phyloP scores from a whole-genome alignment of 2,329 filamentous ascomycete genomes.

The Epichloe elymi region DNA sequence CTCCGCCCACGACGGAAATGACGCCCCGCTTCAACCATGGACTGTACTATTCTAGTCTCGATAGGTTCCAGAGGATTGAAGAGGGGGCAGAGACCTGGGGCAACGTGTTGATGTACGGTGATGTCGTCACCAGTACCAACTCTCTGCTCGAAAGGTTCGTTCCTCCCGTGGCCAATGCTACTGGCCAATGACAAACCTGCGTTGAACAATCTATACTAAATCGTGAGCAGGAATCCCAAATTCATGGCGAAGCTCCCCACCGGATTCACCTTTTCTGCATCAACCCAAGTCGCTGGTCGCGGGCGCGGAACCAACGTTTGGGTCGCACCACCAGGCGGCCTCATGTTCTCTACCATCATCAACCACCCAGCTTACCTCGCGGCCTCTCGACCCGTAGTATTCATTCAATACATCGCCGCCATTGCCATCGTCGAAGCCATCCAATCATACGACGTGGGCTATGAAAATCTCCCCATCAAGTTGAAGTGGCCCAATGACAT shows the following conservation, averaged over 20 bases:
- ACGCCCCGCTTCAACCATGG: constrained; percentile 82
- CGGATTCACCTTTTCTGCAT: constrained; percentile 81
- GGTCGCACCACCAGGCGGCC: constrained; percentile 74
- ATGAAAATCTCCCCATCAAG: constrained; percentile 63
- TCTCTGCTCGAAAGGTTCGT: constrained; percentile 76
- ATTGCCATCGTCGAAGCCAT: constrained; percentile 79
- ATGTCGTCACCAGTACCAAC: constrained; percentile 89
- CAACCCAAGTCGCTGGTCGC: constrained; percentile 74
- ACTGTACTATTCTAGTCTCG: constrained; percentile 60
- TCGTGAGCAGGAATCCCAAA: constrained; percentile 50
- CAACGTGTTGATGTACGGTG: constrained; percentile 67
- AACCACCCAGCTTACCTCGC: constrained; percentile 67
- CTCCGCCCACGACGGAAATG: constrained; percentile 53
- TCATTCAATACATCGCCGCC: constrained; percentile 85
- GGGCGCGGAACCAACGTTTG: constrained; percentile 89
- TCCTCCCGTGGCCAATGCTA: neutral
- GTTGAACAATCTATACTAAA: too few species aligned
- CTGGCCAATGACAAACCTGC: too few species aligned
- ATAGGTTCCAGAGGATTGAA: constrained; percentile 45
- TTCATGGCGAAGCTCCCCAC: constrained; percentile 64
- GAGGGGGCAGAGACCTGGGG: constrained; percentile 58
- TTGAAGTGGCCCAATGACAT: constrained; percentile 99
- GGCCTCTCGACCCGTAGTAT: constrained; percentile 66
- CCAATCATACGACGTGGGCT: constrained; percentile 64
- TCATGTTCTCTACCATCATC: constrained; percentile 82